These are phyloP conservation scores for Monilinia aucupariae DNA, from an alignment of 2,329 filamentous ascomycete genomes.

Conservation along the genomic window DNA sequence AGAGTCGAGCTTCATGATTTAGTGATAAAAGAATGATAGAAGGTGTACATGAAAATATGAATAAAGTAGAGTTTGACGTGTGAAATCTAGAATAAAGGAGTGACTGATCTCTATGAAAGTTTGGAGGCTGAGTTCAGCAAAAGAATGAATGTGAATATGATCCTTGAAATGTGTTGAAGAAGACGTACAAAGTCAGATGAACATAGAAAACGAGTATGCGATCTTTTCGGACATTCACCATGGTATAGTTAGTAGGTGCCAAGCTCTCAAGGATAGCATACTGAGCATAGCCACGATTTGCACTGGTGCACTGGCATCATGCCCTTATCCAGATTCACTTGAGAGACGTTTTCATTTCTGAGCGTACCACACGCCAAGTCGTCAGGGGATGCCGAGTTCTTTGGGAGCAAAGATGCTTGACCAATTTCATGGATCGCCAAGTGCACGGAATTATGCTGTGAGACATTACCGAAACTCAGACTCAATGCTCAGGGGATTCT, in stretches of 20 bases:
- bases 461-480: constrained; percentile 10
- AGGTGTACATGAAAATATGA: constrained; percentile 1
- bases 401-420: constrained; percentile 13
- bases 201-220: neutral
- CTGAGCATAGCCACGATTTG: constrained; percentile 10
- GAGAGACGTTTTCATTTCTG: constrained; percentile 1
- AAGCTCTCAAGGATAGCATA: neutral
- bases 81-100: constrained; percentile 9
- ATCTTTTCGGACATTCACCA: neutral
- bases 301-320: constrained; percentile 7
- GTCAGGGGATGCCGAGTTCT: constrained; percentile 17
- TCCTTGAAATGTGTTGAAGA: neutral
- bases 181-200: constrained; percentile 9
- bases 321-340: neutral
- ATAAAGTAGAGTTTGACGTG: neutral
- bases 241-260: neutral
- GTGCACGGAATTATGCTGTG: constrained; percentile 13
- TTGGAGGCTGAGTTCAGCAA: neutral
- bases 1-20: constrained; percentile 11
- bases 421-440: constrained; percentile 16
- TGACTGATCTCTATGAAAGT: constrained; percentile 7
- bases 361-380: constrained; percentile 1
- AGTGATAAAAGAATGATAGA: neutral
- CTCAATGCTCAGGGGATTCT: neutral
- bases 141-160: constrained; percentile 11